Conservation (phyloP, 441 rosid genomes). For the Rhodomyrtus psidioides region DNA sequence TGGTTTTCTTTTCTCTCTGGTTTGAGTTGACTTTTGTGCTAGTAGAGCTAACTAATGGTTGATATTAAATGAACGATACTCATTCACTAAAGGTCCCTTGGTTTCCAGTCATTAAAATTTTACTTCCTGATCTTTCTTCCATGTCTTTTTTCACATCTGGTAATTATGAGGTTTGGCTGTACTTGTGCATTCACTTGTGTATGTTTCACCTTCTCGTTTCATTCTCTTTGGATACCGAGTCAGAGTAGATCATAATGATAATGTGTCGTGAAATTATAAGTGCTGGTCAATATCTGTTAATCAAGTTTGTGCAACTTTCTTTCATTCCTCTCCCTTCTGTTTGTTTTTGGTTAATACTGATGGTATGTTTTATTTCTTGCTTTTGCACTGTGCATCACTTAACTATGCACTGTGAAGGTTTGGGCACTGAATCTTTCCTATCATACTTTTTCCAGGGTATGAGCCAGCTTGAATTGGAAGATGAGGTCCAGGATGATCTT, state of each 20-base stretch:
- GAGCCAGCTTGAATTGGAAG: constrained; percentile 96
- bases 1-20: neutral
- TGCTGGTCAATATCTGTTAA: neutral
- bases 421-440: neutral
- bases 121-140: neutral
- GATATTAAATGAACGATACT: neutral
- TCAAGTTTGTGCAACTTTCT: neutral
- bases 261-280: neutral
- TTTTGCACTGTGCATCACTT: neutral
- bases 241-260: neutral
- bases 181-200: neutral
- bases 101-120: neutral
- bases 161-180: neutral
- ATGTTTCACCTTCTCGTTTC: neutral
- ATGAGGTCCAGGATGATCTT: constrained; percentile 90
- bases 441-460: constrained; percentile 47
- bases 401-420: neutral
- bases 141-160: neutral
- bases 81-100: neutral
- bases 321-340: neutral
- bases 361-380: neutral
- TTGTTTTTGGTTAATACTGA: neutral
- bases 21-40: neutral
- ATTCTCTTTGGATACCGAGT: neutral
- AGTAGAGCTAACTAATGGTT: neutral